Conservation (phyloP, 805 yeast genomes). For the Grigorovia jiainica region DNA sequence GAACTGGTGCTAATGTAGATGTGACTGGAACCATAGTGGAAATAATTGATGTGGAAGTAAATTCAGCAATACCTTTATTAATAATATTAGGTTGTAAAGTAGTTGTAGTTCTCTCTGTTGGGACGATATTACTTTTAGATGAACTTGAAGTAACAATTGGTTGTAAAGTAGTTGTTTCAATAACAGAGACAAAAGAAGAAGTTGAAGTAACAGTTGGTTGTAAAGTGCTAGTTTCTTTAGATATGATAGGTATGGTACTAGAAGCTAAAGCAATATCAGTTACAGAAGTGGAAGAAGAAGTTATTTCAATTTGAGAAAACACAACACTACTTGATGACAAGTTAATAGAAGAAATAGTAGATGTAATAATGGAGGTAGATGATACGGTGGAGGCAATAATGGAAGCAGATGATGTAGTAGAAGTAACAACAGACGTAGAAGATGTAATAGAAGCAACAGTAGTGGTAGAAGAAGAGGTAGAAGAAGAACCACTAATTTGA, state of each 20-base stretch:
- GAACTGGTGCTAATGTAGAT: not conserved
- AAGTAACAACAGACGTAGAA: conserved; percentile 9
- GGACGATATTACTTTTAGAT: too few species aligned
- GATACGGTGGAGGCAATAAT: conserved; percentile 1
- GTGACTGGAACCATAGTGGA: conserved; percentile 2
- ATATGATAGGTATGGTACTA: too few species aligned
- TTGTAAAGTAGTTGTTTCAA: not conserved
- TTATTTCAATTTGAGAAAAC: too few species aligned
- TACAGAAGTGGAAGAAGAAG: conserved; percentile 6
- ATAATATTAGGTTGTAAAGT: conserved; percentile 3
- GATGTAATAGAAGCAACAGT: conserved; percentile 11
- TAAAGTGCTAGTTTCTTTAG: too few species aligned
- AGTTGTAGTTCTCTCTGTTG: conserved; percentile 2
- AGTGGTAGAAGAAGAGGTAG: conserved; percentile 12
- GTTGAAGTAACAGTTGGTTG: conserved; percentile 7
- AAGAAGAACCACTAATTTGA: conserved; percentile 3
- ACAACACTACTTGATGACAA: too few species aligned
- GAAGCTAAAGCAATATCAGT: not conserved
- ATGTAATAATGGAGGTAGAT: not conserved
- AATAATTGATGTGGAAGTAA: conserved; percentile 2
- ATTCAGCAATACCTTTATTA: not conserved
- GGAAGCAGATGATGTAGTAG: conserved; percentile 6
- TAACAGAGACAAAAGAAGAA: not conserved
- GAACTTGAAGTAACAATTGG: not conserved
- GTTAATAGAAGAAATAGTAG: conserved; percentile 2